Conservation (phyloP, 495 filamentous ascomycete species). For the Pseudomonodictys pantanalensis region DNA sequence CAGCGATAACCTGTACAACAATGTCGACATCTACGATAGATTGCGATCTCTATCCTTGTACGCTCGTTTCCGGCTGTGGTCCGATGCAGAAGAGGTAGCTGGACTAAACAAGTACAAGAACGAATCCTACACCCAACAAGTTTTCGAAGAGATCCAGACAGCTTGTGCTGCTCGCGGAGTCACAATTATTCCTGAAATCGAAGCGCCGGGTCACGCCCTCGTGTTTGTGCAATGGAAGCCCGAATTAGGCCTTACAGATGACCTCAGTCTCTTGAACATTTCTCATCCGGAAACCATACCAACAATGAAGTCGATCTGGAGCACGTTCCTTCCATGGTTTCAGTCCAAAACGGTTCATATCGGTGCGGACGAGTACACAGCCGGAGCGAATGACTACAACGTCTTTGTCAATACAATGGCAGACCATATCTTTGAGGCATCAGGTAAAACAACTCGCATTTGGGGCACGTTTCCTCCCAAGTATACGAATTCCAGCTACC, state of each 20-base stretch:
- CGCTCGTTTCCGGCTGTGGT: conserved; percentile 47
- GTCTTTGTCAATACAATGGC: conserved; percentile 50
- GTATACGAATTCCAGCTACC: conserved; percentile 35
- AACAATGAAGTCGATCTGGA: conserved; percentile 52
- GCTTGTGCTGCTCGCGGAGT: conserved; percentile 50
- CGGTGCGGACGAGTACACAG: conserved; percentile 53
- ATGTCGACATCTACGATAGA: conserved; percentile 38
- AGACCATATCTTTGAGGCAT: conserved; percentile 43
- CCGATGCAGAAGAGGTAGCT: conserved; percentile 38
- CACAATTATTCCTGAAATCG: conserved; percentile 46
- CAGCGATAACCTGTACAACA: conserved; percentile 52
- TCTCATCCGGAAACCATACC: conserved; percentile 52
- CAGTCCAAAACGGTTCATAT: conserved; percentile 54
- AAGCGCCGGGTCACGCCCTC: conserved; percentile 52
- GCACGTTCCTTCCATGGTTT: conserved; percentile 52
- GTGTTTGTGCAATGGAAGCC: conserved; percentile 52
- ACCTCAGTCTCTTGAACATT: conserved; percentile 52
- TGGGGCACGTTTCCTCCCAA: conserved; percentile 54
- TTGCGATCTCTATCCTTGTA: conserved; percentile 45
- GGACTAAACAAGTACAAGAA: conserved; percentile 48
- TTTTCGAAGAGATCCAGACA: conserved; percentile 48
- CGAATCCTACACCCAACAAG: conserved; percentile 48
- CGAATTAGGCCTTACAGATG: conserved; percentile 41
- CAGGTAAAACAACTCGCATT: conserved; percentile 48
- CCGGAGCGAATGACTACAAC: conserved; percentile 46